These are phyloP conservation scores for Flammula alnicola DNA, from an alignment of 1,284 basidiomycete species.

Conservation along the genomic window DNA sequence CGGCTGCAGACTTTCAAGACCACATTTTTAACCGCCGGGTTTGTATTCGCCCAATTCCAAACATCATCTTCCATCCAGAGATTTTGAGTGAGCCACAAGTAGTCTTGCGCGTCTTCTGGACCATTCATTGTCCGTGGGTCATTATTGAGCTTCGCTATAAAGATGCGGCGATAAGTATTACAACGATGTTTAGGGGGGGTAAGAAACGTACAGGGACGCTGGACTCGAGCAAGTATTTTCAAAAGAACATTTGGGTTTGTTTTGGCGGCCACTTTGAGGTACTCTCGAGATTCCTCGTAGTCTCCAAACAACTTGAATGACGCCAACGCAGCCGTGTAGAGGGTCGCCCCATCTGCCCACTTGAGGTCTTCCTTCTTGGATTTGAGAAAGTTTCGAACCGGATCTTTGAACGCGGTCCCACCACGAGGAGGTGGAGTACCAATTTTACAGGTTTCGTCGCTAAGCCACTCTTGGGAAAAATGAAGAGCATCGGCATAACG, in stretches of 20 bases:
- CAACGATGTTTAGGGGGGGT: no score
- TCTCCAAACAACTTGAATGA: constrained; percentile 46
- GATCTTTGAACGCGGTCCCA: constrained; percentile 29
- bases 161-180: background rate
- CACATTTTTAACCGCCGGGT: constrained; percentile 33
- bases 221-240: constrained; percentile 42
- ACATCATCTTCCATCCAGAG: constrained; percentile 46
- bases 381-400: constrained; percentile 23
- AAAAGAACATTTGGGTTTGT: constrained; percentile 40
- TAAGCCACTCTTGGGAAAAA: constrained; percentile 48
- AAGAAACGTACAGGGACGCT: constrained; percentile 38
- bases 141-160: constrained; percentile 37
- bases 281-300: constrained; percentile 42
- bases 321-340: constrained; percentile 46
- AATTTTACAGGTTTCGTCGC: constrained; percentile 46
- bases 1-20: constrained; percentile 37
- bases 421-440: constrained; percentile 23
- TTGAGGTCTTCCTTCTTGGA: constrained; percentile 16
- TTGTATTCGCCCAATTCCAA: constrained; percentile 47
- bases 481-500: constrained; percentile 35
- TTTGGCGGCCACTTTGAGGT: constrained; percentile 38
- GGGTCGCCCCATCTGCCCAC: constrained; percentile 22
- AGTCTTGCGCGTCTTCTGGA: constrained; percentile 48
- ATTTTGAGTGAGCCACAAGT: constrained; percentile 48
- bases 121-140: constrained; percentile 38